phyloP scores from a whole-genome alignment of 805 yeast genomes.

The Sporopachydermia lactativora region DNA sequence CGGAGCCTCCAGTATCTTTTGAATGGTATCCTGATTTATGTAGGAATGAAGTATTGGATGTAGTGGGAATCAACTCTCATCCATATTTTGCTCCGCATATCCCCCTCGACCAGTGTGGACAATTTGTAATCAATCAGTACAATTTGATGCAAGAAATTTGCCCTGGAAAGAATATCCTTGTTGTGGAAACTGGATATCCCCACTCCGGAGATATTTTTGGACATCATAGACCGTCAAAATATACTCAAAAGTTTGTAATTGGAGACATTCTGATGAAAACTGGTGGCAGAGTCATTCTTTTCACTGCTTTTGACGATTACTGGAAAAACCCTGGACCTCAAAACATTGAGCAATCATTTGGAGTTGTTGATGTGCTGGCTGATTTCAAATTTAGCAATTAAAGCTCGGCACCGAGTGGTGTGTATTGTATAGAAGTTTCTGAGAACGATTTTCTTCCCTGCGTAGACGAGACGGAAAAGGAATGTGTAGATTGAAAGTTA shows the following conservation, averaged over 20 bases:
- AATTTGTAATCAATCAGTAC: conserved; percentile 45
- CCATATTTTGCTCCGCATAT: conserved; percentile 50
- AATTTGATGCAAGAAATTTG: conserved; percentile 35
- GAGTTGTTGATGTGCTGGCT: conserved; percentile 31
- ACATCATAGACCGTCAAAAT: conserved; percentile 44
- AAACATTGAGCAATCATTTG: conserved; percentile 67
- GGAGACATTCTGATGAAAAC: conserved; percentile 36
- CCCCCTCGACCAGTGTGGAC: conserved; percentile 47
- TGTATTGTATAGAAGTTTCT: too few species aligned
- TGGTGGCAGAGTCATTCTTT: conserved; percentile 42
- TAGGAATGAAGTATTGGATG: conserved; percentile 49
- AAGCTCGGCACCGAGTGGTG: too few species aligned
- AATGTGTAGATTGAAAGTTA: too few species aligned
- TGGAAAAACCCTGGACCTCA: conserved; percentile 68
- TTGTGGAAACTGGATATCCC: conserved; percentile 78
- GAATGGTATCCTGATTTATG: conserved; percentile 46
- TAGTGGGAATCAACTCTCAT: conserved; percentile 62
- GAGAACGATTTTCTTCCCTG: too few species aligned
- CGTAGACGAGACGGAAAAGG: too few species aligned
- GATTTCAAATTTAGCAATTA: neutral
- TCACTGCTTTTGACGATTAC: conserved; percentile 56
- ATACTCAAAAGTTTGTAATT: conserved; percentile 51
- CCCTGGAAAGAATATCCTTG: conserved; percentile 32
- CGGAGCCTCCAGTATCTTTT: conserved; percentile 65
- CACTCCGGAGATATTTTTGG: conserved; percentile 53